Base-by-base conservation (phyloP, 371 early-diverging fungal species). In the Mortierella sp. region DNA sequence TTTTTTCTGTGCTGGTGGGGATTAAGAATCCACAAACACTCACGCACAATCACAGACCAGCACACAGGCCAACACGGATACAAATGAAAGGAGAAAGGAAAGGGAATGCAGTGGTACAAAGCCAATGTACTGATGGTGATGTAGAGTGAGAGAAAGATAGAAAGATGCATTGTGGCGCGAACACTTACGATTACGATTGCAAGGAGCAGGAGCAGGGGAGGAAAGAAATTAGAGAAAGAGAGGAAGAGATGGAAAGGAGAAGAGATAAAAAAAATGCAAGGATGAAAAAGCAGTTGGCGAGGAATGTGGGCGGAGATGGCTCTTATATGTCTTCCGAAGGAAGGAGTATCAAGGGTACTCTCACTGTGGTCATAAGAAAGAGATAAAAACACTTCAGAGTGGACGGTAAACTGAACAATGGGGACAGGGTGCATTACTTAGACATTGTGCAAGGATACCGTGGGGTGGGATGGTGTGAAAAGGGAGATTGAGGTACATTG, bases 401-500 rank as follows among this genome's bases (percentile, higher is more conserved):
- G 16, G 63, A 34, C 34, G 34, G 63, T 63, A 63, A 63, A 63
- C 63, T 34, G 34, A 63, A 34, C 63, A 34, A 34, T 34, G 21
- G 16, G 31, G 16, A 31, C 24, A 55, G 26, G 55, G 45, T 47
- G 73, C 72, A 63, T 72, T 44, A 50, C 42, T 38, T 38, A 72
- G 70, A 71, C 31, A 50, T 60, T 82, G 78, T 82, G 79, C 63
- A 78, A 75, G 58, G 75, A 31, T 75, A 50, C 65, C 82, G 79
- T 82, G 82, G 79, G 75, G 82, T 10, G 52, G 44, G 21, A 26
- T n/a, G 42, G 44, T 38, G 26, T 14, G 28, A 19, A 31, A 42
- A 57, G 57, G 44, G 28, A 31, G 73, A 73, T 73, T 21, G 50
- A 50, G 5, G 52, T 31, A 73, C 73, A 57, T 42, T 19, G 50